Base-by-base conservation (phyloP, 1,284 basidiomycete species). In the Trametes sp. region DNA sequence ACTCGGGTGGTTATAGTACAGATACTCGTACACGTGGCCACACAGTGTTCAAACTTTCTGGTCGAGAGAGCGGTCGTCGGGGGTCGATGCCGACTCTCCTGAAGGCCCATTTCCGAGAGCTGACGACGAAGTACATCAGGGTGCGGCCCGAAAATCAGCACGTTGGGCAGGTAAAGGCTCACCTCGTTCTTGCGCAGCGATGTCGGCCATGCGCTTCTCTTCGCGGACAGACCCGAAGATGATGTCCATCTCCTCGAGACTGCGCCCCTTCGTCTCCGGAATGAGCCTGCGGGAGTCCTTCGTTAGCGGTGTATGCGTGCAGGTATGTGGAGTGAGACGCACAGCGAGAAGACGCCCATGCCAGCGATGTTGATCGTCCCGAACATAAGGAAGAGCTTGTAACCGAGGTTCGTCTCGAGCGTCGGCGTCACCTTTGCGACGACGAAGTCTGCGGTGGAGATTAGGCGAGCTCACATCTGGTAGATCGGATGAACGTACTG, bases 191-290 rank as follows among this genome's bases (percentile, higher is more conserved):
- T 80, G 78, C 66, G 74, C 78, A 49, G 76, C 76, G 63, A 91
- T 87, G 59, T 87, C 80, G 3, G 79, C 83, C 53, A 80, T 77
- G 58, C 90, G 84, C 68, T 87, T 72, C 68, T 87, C 87, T 23
- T 77, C 79, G 23, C 81, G 81, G 28, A 92, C 82, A 0, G 87
- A 70, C 3, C 91, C 92, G 69, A 95, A 94, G 66, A 94, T 82
- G 70, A 94, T 75, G 73, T 94, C 92, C 90, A 94, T 92, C 70
- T 90, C 88, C 71, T 92, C 90, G 65, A 93, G 76, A 70, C 84
- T 87, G 59, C 84, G 82, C 8, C 90, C 90, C 73, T 89, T 89
- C 7, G 92, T 94, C 77, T 94, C 92, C 0, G 90, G 90, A 62
- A 90, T 84, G 31, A 87, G 54, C 1, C 87, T 88, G 77, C 63